Base-by-base conservation (phyloP, 106 monocot genomes). In the Dendrobium chrysotoxum region DNA sequence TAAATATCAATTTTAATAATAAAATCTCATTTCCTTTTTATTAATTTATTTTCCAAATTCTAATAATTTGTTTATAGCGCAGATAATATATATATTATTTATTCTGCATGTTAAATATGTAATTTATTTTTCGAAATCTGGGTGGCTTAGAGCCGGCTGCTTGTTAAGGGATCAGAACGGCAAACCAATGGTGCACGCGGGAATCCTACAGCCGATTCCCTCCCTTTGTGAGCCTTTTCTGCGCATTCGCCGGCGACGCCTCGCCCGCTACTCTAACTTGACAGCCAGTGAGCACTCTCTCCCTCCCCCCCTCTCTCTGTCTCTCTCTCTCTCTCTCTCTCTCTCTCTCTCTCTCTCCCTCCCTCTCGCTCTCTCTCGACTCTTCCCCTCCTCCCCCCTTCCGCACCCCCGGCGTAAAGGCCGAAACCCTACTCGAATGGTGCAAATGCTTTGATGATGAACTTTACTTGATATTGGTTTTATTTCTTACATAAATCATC, bases 211-310 rank as follows among this genome's bases (percentile, higher is more conserved):
- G 7, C 10, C 38, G 30, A 10, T 73, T 38, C 8, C 46, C 3
- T 7, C 20, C 81, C 10, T 53, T 13, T 16, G 3, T 15, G 50
- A 11, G 13, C 50, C 38, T 54, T 54, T 74, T 73, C 53, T 5
- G 53, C 50, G 15, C 50, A 7, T 53, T 54, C 73, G 39, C 35
- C n/a, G 47, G 40, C 81, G 25, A 23, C 5, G 26, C 28, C 57
- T 57, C 26, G 16, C 2, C 53, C 18, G 23, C 53, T 26, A 20
- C 40, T 75, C 75, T 46, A 7, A 23, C 47, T 23, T 76, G 23
- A 25, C 75, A 61, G 3, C 40, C 55, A 81, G 81, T 81, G n/a
- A 81, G 75, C 11, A 61, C 41, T 81, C 81, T 16, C 41, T 41
- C 40, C 44, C 39, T 74, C 54, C 41, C 74, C 40, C 39, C 30